These are phyloP conservation scores for Kodamaea arcana DNA, from an alignment of 1,139 yeast species.

Conservation along the genomic window DNA sequence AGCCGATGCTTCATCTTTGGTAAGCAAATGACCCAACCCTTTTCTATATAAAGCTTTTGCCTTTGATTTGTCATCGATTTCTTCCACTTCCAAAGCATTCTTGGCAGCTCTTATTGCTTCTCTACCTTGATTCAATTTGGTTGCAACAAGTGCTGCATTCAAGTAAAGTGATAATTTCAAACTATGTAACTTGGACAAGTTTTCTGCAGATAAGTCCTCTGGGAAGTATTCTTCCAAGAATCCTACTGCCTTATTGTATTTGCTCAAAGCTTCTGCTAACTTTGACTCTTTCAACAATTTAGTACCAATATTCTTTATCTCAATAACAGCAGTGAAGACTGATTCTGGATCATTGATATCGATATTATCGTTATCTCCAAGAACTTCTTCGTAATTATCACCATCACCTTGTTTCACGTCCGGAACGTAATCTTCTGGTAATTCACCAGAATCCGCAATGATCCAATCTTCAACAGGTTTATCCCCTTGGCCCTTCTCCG, in stretches of 20 bases:
- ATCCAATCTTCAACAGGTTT: conserved; percentile 62
- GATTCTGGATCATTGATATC: conserved; percentile 56
- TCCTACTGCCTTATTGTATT: conserved; percentile 67
- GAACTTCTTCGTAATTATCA: conserved; percentile 72
- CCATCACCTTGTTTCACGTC: conserved; percentile 60
- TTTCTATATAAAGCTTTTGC: conserved; percentile 87
- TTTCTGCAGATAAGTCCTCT: conserved; percentile 56
- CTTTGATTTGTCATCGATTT: conserved; percentile 59
- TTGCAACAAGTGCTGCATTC: conserved; percentile 72
- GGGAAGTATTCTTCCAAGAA: conserved; percentile 75
- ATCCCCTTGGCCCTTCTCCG: conserved; percentile 59
- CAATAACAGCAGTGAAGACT: conserved; percentile 61
- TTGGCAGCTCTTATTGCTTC: conserved; percentile 59
- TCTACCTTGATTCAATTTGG: conserved; percentile 57
- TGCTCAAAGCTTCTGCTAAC: conserved; percentile 51
- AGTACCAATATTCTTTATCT: conserved; percentile 79
- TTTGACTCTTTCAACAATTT: conserved; percentile 64
- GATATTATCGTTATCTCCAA: conserved; percentile 69
- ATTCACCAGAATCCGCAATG: conserved; percentile 76
- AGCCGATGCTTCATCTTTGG: conserved; percentile 72
- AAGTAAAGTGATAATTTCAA: conserved; percentile 61
- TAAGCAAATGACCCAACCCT: conserved; percentile 66
- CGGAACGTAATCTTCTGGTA: conserved; percentile 56
- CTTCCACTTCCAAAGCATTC: conserved; percentile 62
- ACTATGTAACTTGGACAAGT: conserved; percentile 43